phyloP scores from a whole-genome alignment of 1,139 yeast species.

The Blastobotrys malaysiensis region DNA sequence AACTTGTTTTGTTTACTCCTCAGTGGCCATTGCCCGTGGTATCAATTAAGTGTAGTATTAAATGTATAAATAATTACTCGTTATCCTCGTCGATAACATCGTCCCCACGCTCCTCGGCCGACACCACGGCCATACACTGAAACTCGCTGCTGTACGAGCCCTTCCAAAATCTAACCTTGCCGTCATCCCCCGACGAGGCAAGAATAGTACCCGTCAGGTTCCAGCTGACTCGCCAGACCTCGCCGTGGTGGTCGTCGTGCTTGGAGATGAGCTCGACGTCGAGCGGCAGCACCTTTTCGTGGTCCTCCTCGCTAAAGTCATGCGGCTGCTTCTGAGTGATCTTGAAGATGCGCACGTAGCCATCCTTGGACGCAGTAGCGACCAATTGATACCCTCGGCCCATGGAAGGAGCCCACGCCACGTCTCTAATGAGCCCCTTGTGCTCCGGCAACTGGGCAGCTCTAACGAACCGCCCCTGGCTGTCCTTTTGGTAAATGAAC shows the following conservation, averaged over 20 bases:
- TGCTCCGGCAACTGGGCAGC: slow-evolving; percentile 62
- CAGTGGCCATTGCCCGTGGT: too few relatives aligned
- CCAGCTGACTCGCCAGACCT: slow-evolving; percentile 97
- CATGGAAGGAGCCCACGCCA: slow-evolving; percentile 97
- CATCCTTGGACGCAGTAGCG: slow-evolving; percentile 96
- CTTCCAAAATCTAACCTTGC: slow-evolving; percentile 87
- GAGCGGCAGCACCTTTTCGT: slow-evolving; percentile 21
- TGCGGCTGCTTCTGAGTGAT: slow-evolving; percentile 42
- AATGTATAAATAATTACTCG: neutral
- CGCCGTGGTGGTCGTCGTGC: slow-evolving; percentile 74
- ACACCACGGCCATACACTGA: slow-evolving; percentile 86
- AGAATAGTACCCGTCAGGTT: slow-evolving; percentile 82
- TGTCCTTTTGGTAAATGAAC: slow-evolving; percentile 58
- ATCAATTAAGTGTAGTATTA: neutral
- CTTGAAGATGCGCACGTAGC: slow-evolving; percentile 79
- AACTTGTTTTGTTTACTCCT: too few relatives aligned
- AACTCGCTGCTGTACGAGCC: slow-evolving; percentile 79
- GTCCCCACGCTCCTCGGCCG: slow-evolving; percentile 46
- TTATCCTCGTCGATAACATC: slow-evolving; percentile 11
- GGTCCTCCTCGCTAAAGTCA: slow-evolving; percentile 9
- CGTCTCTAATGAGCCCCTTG: slow-evolving; percentile 78
- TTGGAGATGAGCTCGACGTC: slow-evolving; percentile 49
- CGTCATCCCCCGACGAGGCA: slow-evolving; percentile 95
- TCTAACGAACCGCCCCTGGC: slow-evolving; percentile 37
- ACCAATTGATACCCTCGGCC: slow-evolving; percentile 82